Evolutionary conservation across 768 basidiomycete species (phyloP), one percentile per base, ranked within the genome.

Genomic region (Termitomyces sp.): DNA sequence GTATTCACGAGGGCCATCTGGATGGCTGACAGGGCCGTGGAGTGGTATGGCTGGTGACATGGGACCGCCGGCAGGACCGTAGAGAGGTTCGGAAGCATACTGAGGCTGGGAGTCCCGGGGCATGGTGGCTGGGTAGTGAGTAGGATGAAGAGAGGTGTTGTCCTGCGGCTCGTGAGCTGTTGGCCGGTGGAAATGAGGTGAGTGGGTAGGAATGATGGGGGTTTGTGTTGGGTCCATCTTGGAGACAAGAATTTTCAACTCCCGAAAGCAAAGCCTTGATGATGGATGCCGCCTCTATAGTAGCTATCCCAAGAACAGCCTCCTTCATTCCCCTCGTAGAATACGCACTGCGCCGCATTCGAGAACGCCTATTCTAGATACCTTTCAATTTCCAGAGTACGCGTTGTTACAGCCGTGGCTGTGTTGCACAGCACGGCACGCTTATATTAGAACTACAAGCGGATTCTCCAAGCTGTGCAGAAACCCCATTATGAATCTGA

Each of bases 21-120:
- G 76, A 57, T 74, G 73, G 57, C 72, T 74, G 56, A 74, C 74
- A 57, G 73, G 75, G 52, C 72, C 77, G 55, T 69, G 72, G 49
- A 70, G 75, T 52, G 72, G 78, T 57, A 76, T 76, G 57, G 72
- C 72, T 64, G 75, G 75, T 42, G 75, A 68, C 59, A 74, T 67
- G 58, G 77, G 73, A 56, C 71, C 73, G 58, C 61, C 68, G 49
- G 70, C 72, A 66, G 74, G 69, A 66, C 70, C 66, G 54, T 75
- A 77, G 63, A 78, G 60, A 66, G 74, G 62, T 62, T 72, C 69
- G 42, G 67, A 55, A 30, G 67, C 49, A 61, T 62, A 70, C 52
- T 67, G 63, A 27, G 53, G 47, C 50, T 66, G 64, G 46, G 66
- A 59, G 63, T 79, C 66, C 60, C 72, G 62, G 65, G 76, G 58